phyloP scores from a whole-genome alignment of 129 eudicot species.

The Saposhnikovia divaricata region DNA sequence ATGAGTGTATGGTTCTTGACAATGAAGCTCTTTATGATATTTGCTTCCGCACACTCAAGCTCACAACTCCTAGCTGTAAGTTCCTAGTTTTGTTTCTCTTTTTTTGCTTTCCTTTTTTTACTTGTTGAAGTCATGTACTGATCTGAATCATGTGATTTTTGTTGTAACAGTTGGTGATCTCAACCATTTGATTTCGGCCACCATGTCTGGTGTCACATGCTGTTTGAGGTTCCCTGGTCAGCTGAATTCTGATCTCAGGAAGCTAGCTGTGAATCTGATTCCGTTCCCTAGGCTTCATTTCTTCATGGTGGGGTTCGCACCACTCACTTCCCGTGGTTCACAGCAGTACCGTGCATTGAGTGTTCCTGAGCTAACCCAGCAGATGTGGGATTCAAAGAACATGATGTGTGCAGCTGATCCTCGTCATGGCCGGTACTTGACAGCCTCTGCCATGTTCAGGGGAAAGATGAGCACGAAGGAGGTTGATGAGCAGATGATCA shows the following conservation, averaged over 20 bases:
- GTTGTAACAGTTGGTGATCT: slow-evolving; percentile 59
- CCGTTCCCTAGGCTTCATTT: slow-evolving; percentile 88
- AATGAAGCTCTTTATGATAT: slow-evolving; percentile 25
- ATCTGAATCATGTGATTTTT: not conserved
- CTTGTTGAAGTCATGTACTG: not conserved
- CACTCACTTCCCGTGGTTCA: slow-evolving; percentile 30
- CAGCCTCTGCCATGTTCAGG: slow-evolving; percentile 23
- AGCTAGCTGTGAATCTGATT: slow-evolving; percentile 74
- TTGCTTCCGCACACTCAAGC: slow-evolving; percentile 23
- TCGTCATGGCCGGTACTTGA: slow-evolving; percentile 29
- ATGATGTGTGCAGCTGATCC: slow-evolving; percentile 40
- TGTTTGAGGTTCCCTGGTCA: slow-evolving; percentile 83
- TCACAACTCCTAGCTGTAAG: slow-evolving; percentile 22
- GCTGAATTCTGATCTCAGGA: slow-evolving; percentile 72
- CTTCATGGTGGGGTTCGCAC: slow-evolving; percentile 81
- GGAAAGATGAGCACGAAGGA: slow-evolving; percentile 30
- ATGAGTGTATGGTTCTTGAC: slow-evolving; percentile 24
- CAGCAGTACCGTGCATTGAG: slow-evolving; percentile 28
- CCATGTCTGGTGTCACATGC: slow-evolving; percentile 82
- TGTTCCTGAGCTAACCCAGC: slow-evolving; percentile 32
- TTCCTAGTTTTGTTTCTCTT: not conserved
- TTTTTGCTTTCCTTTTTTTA: not conserved
- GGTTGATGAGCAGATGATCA: slow-evolving; percentile 26
- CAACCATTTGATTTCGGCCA: slow-evolving; percentile 73
- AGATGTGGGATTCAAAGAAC: slow-evolving; percentile 37